A percentile compares a stretch with the other conserved stretches of the same genome.
phyloP scores from a whole-genome alignment of 2,329 filamentous ascomycete genomes.

The Cercospora sp. region DNA sequence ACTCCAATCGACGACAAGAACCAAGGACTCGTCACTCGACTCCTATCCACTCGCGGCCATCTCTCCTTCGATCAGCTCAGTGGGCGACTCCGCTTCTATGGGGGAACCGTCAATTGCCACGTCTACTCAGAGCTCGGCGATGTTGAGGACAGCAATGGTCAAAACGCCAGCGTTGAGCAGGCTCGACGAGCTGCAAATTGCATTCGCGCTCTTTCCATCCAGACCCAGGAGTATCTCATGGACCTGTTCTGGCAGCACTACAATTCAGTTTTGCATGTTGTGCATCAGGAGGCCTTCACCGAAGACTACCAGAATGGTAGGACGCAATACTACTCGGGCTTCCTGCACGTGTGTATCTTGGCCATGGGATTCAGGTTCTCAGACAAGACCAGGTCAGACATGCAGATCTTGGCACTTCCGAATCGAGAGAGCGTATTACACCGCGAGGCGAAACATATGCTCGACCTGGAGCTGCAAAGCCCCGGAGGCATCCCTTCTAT shows the following conservation, averaged over 20 bases:
- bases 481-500: conserved; percentile 32
- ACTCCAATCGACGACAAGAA: conserved; percentile 30
- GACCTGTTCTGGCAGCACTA: conserved; percentile 33
- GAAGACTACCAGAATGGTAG: conserved; percentile 28
- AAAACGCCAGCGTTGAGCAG: conserved; percentile 23
- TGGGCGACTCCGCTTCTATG: conserved; percentile 30
- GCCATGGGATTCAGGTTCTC: conserved; percentile 32
- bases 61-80: conserved; percentile 32
- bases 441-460: conserved; percentile 32
- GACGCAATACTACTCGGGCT: conserved; percentile 32
- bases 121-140: conserved; percentile 28
- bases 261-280: conserved; percentile 31
- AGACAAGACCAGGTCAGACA: conserved; percentile 30
- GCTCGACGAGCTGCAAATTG: conserved; percentile 29
- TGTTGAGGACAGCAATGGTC: conserved; percentile 21
- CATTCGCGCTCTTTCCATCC: conserved; percentile 27
- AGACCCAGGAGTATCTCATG: conserved; percentile 34
- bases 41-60: conserved; percentile 32
- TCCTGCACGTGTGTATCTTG: conserved; percentile 33
- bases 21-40: conserved; percentile 27
- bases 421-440: conserved; percentile 31
- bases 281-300: conserved; percentile 31
- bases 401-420: conserved; percentile 29
- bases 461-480: conserved; percentile 31
- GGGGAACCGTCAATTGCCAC: conserved; percentile 32